Base-by-base conservation (phyloP, 2,329 filamentous ascomycete genomes). In the Pseudogymnoascus sp. region DNA sequence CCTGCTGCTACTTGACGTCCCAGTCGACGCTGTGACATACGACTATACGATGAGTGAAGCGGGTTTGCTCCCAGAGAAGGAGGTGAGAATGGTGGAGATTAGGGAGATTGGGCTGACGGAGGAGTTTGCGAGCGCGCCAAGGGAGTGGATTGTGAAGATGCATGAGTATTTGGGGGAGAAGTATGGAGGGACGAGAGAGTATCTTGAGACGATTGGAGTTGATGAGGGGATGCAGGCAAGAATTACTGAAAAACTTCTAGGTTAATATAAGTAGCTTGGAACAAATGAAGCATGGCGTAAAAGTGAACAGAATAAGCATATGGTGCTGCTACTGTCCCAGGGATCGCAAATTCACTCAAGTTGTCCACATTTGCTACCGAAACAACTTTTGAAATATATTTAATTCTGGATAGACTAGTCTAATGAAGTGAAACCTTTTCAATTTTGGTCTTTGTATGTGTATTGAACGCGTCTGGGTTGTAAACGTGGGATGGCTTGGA, bases 41-140 rank as follows among this genome's bases (percentile, higher is more conserved):
- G 92, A 96, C 75, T 96, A 96, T 73, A 74, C 81, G 64, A 79
- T 87, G 24, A 91, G 87, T 2, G 80, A 81, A 64, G 79, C 83
- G 63, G 83, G 85, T 40, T 78, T 95, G 11, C 76, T 78, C 33
- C 73, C 80, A 0, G 87, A 91, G 71, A 81, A 81, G 67, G 83
- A 85, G 63, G 79, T 82, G 69, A 81, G 89, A 61, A 71, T 93
- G 67, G 76, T 78, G 59, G 90, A 96, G 75, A 87, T 96, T 62
- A 73, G 76, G 3, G 80, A 82, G 56, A 84, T 95, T 67, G 91
- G 91, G 0, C 76, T 96, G 61, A 81, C 85, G 0, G 85, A 88
- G n/a, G 84, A 86, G 2, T 96, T 91, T 79, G 87, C 83, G 0
- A 79, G 81, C 21, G 90, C 88, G 68, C 83, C 86, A 2, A 73